Percentiles rank a stretch among this genome's conserved stretches.
These are phyloP conservation scores for Zychaea mexicana DNA, from an alignment of 371 early-diverging fungal genomes.

Conservation along the genomic window DNA sequence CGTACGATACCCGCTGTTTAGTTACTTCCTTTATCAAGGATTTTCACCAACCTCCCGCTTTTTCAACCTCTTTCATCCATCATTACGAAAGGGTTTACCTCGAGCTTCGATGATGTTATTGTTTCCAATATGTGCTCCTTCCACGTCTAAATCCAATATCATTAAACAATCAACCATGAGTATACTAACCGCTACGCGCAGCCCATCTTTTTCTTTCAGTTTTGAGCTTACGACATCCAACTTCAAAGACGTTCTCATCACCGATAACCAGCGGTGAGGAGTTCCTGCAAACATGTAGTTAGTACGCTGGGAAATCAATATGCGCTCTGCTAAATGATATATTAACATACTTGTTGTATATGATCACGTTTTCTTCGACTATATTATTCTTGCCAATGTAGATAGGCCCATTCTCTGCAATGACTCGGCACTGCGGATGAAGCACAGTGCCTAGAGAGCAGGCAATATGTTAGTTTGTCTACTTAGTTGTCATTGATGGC, in stretches of 20 bases:
- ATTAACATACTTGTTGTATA: conserved; percentile 68
- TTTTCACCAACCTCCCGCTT: too few relatives aligned
- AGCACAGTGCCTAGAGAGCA: conserved; percentile 61
- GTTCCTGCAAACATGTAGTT: conserved; percentile 22
- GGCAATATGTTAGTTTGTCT: neutral
- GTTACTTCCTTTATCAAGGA: too few relatives aligned
- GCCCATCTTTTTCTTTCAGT: neutral
- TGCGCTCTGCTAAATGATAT: neutral
- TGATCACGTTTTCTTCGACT: conserved; percentile 73
- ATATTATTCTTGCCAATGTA: conserved; percentile 76
- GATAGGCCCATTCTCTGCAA: conserved; percentile 72
- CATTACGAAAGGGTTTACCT: conserved; percentile 33
- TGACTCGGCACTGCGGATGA: conserved; percentile 76
- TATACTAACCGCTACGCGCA: neutral
- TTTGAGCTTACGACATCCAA: conserved; percentile 64
- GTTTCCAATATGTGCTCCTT: conserved; percentile 70
- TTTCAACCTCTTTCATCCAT: neutral
- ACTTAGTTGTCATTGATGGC: neutral
- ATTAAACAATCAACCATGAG: neutral
- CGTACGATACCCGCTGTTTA: neutral
- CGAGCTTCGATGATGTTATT: conserved; percentile 71
- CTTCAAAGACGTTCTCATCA: conserved; percentile 78
- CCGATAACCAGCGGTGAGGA: conserved; percentile 67
- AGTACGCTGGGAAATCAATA: neutral
- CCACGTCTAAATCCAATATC: conserved; percentile 60